Percentiles rank a stretch among this genome's conserved stretches.
Evolutionary conservation across 495 filamentous ascomycete species (phyloP).

Genomic region (Halenospora varia): DNA sequence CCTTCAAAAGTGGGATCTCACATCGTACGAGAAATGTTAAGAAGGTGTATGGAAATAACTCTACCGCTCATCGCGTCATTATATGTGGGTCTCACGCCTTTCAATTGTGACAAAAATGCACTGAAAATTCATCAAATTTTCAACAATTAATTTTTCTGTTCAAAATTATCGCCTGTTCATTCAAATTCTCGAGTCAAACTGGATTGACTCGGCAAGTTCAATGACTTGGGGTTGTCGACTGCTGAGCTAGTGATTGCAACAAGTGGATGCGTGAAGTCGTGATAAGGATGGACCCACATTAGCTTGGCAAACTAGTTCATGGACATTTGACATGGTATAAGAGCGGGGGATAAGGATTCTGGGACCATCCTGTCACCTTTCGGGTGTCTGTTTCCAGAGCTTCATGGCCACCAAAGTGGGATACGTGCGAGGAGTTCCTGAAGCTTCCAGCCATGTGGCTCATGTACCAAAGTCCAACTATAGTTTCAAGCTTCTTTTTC

Average conservation of each 20-base stretch:
- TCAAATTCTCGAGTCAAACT: not conserved
- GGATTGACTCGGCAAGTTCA: not conserved
- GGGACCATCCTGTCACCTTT: not conserved
- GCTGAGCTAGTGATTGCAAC: not conserved
- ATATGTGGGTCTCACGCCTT: not conserved
- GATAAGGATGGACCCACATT: not conserved
- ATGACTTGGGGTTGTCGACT: not conserved
- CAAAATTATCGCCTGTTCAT: not conserved
- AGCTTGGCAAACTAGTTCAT: not conserved
- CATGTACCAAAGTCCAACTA: not conserved
- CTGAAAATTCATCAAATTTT: not conserved
- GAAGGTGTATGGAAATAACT: not conserved
- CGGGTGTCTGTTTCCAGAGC: too few species aligned
- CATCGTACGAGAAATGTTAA: not conserved
- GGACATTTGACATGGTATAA: not conserved
- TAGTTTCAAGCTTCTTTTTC: not conserved
- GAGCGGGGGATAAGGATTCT: not conserved
- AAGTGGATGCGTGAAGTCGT: not conserved
- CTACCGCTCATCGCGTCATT: not conserved
- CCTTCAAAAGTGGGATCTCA: not conserved
- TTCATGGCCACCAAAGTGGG: too few species aligned
- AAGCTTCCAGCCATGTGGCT: not conserved
- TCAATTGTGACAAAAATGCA: not conserved
- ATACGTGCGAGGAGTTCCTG: not conserved
- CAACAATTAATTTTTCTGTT: not conserved